phyloP scores from a whole-genome alignment of 257 asterid species.

The Solanum lycopersicoides region DNA sequence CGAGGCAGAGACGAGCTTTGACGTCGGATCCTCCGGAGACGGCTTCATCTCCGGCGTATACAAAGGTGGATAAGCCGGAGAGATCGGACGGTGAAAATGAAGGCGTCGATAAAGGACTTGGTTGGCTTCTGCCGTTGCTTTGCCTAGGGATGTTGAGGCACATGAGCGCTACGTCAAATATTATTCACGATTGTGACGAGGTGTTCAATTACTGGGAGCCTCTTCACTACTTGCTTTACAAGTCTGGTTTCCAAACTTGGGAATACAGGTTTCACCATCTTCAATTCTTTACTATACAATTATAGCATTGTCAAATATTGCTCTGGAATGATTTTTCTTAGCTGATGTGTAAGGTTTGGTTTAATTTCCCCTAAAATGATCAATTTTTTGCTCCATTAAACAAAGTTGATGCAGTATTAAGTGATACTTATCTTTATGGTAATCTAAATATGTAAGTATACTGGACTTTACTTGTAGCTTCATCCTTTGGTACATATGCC shows the following conservation, averaged over 20 bases:
- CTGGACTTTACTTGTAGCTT: background rate
- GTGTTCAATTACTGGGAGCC: constrained; percentile 99
- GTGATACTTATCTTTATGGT: background rate
- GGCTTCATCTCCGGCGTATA: constrained; percentile 48
- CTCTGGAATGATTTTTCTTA: background rate
- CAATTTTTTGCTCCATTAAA: background rate
- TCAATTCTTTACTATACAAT: background rate
- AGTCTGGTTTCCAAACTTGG: constrained; percentile 98
- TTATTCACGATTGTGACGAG: constrained; percentile 96
- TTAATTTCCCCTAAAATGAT: background rate
- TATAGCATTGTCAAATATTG: background rate
- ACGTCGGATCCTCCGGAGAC: constrained; percentile 17
- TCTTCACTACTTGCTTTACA: constrained; percentile 81
- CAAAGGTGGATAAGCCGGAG: constrained; percentile 75
- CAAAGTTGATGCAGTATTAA: background rate
- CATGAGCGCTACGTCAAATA: constrained; percentile 90
- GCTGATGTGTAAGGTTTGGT: background rate
- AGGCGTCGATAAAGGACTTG: constrained; percentile 34
- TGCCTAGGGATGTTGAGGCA: constrained; percentile 63
- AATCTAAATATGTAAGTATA: background rate
- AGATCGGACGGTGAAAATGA: constrained; percentile 27
- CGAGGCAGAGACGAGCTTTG: constrained; percentile 81
- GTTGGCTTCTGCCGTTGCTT: constrained; percentile 74
- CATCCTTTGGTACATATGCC: background rate
- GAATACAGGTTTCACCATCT: constrained; percentile 63